A percentile compares a stretch with the other conserved stretches of the same genome.
phyloP scores from a whole-genome alignment of 805 yeast genomes.

The Metschnikowia lunata region DNA sequence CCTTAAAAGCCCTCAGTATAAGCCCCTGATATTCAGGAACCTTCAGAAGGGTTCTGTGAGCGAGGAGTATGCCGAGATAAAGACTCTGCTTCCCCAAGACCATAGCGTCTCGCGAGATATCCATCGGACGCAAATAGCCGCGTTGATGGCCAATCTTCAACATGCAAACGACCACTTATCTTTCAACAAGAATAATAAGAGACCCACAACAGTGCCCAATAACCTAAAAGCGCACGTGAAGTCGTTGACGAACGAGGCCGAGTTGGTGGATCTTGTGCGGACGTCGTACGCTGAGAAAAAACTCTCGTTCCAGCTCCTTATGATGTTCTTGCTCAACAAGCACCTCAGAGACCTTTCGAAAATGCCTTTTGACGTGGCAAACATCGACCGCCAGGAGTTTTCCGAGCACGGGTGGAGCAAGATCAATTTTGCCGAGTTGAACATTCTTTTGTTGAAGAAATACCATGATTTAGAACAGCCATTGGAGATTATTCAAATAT shows the following conservation, averaged over 20 bases:
- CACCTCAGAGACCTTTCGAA: slow-evolving; percentile 13
- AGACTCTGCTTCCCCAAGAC: not conserved
- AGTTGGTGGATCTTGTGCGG: slow-evolving; percentile 20
- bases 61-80: slow-evolving; percentile 23
- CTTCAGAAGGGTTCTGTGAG: slow-evolving; percentile 30
- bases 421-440: slow-evolving; percentile 23
- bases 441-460: slow-evolving; percentile 33
- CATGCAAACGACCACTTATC: slow-evolving; percentile 7
- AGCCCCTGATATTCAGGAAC: slow-evolving; percentile 31
- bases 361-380: slow-evolving; percentile 19
- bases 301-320: slow-evolving; percentile 23
- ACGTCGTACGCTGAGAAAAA: slow-evolving; percentile 24
- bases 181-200: not conserved
- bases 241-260: slow-evolving; percentile 16
- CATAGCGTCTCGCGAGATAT: slow-evolving; percentile 1
- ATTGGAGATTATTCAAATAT: slow-evolving; percentile 25
- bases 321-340: slow-evolving; percentile 26
- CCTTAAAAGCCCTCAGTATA: slow-evolving; percentile 16
- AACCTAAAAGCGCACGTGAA: slow-evolving; percentile 20
- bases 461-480: slow-evolving; percentile 33
- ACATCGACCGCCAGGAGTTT: slow-evolving; percentile 20
- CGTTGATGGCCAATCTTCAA: slow-evolving; percentile 26
- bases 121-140: slow-evolving; percentile 15
- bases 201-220: slow-evolving; percentile 1
- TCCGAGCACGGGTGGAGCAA: slow-evolving; percentile 18